Conservation (phyloP, 2,329 filamentous ascomycete genomes). For the Cordyceps cicadae region DNA sequence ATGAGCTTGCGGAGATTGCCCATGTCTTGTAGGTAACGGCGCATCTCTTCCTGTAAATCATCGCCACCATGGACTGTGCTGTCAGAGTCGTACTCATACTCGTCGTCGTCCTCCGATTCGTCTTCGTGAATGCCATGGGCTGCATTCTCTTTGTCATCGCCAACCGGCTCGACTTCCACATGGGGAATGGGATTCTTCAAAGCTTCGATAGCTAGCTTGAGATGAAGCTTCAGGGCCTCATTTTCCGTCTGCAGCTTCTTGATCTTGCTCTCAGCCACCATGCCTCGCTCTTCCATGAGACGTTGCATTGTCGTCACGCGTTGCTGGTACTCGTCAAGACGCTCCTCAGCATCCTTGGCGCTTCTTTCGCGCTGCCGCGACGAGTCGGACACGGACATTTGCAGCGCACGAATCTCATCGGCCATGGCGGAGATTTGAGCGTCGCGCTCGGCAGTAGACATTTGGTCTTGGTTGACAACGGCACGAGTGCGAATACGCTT, state of each 20-base stretch:
- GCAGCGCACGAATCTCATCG: constrained; percentile 81
- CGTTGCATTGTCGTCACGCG: constrained; percentile 86
- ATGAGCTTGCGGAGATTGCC: constrained; percentile 57
- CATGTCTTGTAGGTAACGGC: constrained; percentile 74
- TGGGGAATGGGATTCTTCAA: constrained; percentile 83
- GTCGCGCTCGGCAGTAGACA: constrained; percentile 86
- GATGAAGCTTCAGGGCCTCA: constrained; percentile 76
- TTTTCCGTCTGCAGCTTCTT: constrained; percentile 83
- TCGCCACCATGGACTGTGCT: constrained; percentile 41
- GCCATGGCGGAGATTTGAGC: constrained; percentile 92
- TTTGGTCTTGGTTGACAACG: constrained; percentile 89
- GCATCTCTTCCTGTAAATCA: constrained; percentile 76
- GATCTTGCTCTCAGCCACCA: constrained; percentile 91
- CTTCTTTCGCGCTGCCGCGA: constrained; percentile 61
- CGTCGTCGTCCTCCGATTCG: constrained; percentile 44
- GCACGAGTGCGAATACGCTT: constrained; percentile 94
- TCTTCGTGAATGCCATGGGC: constrained; percentile 31
- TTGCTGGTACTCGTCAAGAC: constrained; percentile 88
- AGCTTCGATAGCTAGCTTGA: constrained; percentile 77
- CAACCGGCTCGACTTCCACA: constrained; percentile 31
- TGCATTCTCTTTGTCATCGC: constrained; percentile 18
- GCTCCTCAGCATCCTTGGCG: constrained; percentile 68
- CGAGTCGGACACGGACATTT: constrained; percentile 63
- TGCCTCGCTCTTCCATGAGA: constrained; percentile 87
- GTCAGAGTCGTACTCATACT: constrained; percentile 44